Evolutionary conservation across 2,329 filamentous ascomycete species (phyloP).

Genomic region (Verticillium alfalfae): DNA sequence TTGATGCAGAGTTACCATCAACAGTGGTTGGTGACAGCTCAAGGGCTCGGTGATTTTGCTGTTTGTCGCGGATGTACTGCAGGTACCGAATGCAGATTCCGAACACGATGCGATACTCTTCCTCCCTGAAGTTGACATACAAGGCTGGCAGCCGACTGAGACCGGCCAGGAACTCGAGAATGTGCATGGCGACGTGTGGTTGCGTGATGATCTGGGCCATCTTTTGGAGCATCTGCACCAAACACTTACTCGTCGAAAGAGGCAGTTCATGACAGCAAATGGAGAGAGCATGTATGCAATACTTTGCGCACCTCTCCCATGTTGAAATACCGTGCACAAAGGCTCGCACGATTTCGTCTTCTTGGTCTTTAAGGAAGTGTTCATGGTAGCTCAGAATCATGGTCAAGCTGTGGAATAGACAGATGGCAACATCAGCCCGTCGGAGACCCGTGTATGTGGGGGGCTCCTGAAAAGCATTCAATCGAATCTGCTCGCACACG

Average conservation of each 20-base stretch:
- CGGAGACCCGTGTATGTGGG: conserved; percentile 73
- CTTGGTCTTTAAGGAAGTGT: conserved; percentile 75
- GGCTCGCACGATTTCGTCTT: conserved; percentile 81
- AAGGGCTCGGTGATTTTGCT: conserved; percentile 32
- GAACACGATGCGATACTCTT: conserved; percentile 91
- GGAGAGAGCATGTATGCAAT: conserved; percentile 89
- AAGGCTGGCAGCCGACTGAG: conserved; percentile 79
- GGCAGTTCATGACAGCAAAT: conserved; percentile 95
- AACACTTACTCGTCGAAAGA: conserved; percentile 75
- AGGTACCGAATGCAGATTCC: conserved; percentile 92
- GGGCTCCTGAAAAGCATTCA: conserved; percentile 74
- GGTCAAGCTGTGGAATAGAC: conserved; percentile 79
- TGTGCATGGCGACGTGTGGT: conserved; percentile 84
- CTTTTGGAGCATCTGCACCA: conserved; percentile 82
- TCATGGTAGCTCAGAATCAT: conserved; percentile 88
- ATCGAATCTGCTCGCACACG: conserved; percentile 77
- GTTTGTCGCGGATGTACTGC: conserved; percentile 74
- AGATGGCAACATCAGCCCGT: conserved; percentile 83
- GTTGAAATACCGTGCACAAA: conserved; percentile 81
- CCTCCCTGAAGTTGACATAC: conserved; percentile 82
- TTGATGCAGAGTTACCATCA: conserved; percentile 18
- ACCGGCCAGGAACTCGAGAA: conserved; percentile 89
- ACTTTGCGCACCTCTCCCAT: conserved; percentile 82
- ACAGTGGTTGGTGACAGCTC: conserved; percentile 18
- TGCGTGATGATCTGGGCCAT: conserved; percentile 97